Base-by-base conservation (phyloP, 1,139 yeast species). In the Waltiozyma sp. region DNA sequence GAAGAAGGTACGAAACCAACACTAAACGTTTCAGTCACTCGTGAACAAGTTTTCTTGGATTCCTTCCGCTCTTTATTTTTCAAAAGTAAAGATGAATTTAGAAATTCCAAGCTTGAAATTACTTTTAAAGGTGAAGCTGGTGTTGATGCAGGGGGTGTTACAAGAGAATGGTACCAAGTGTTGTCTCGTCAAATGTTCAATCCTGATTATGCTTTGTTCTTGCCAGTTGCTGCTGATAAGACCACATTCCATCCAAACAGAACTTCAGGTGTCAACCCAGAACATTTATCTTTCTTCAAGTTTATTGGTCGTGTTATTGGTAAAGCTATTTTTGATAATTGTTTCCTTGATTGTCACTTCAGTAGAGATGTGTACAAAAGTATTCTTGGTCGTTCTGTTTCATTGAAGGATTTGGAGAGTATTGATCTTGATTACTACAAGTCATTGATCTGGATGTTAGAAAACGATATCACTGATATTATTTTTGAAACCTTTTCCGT, bases 61-160 rank as follows among this genome's bases (percentile, higher is more conserved):
- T 86, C 96, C 5, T 91, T 86, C 64, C 69, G 95, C 44, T 72
- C 93, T 1, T 64, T 91, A 40, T 87, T 87, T 58, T 88, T 83
- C 70, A 88, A 87, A 56, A 67, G 85, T 1, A 75, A 78, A 34
- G 85, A 80, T 14, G 94, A 85, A 47, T 78, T 89, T 58, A 77
- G 80, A 54, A 72, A 76, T 43, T 75, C 91, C 4, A 80, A 82
- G 49, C 67, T 91, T 52, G 91, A 84, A 44, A 79, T 93, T 38
- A 74, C 73, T 28, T 93, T 93, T 66, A 82, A 80, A 53, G 96
- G 95, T 4, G 99, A 93, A 60, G 84, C 85, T 46, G 99, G 98
- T 52, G 86, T 91, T 41, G 99, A 93, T 69, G 98, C 96, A 3
- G 99, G 99, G 53, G 99, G 99, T 42, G 82, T 93, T 19, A 87